Conservation (phyloP, 345 rosid genomes). For the Acer campestre region DNA sequence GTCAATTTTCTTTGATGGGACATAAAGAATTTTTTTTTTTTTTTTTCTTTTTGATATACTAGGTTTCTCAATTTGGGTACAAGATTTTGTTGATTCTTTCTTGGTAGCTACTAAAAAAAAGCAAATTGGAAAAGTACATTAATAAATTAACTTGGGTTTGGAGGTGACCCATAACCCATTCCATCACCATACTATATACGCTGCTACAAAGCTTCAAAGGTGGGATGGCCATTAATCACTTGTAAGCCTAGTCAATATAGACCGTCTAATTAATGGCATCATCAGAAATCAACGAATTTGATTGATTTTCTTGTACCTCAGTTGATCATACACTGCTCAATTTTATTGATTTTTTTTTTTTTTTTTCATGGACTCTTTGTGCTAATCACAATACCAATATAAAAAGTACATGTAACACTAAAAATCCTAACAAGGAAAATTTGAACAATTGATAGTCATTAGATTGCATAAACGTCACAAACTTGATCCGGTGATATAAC, state of each 20-base stretch:
- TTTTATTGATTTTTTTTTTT: no score
- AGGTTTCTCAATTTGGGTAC: not conserved
- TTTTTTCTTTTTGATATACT: not conserved
- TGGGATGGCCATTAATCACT: not conserved
- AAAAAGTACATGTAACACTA: no score
- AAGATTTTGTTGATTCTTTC: not conserved
- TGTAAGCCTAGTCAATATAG: not conserved
- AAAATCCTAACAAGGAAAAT: no score
- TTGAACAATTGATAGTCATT: no score
- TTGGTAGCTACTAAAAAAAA: not conserved
- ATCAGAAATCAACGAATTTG: not conserved
- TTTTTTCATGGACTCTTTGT: no score
- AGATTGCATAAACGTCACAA: no score
- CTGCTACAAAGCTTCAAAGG: not conserved
- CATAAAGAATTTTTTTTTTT: not conserved
- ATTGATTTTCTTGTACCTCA: not conserved
- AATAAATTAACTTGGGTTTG: not conserved
- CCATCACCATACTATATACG: not conserved
- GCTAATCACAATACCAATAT: not conserved
- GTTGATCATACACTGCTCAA: no score
- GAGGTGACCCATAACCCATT: not conserved
- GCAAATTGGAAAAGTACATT: not conserved
- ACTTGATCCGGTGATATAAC: no score
- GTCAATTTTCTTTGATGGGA: not conserved
- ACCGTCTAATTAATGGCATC: not conserved